A percentile compares a stretch with the other conserved stretches of the same genome.
Conservation (phyloP, 192 early-diverging fungal species). For the Coemansia erecta region DNA sequence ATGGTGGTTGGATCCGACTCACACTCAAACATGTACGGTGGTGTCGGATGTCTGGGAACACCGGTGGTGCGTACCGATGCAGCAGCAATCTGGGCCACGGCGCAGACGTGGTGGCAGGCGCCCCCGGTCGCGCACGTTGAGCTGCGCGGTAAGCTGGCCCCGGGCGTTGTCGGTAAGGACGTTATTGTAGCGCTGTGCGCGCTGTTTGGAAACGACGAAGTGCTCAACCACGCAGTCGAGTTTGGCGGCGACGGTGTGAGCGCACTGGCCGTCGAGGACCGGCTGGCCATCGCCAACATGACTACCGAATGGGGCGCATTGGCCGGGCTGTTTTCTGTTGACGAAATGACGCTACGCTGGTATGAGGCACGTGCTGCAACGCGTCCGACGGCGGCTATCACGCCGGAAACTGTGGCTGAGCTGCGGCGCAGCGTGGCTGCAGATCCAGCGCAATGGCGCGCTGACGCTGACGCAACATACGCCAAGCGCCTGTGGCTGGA, state of each 20-base stretch:
- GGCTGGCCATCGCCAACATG: constrained; percentile 98
- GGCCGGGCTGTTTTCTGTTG: constrained; percentile 94
- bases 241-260: constrained; percentile 74
- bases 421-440: constrained; percentile 43
- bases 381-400: constrained; percentile 41
- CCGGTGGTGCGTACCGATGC: constrained; percentile 98
- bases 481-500: constrained; percentile 86
- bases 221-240: constrained; percentile 96
- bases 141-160: constrained; percentile 70
- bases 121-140: constrained; percentile 92
- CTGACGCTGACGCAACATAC: constrained; percentile 69
- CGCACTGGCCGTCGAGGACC: constrained; percentile 77
- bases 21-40: constrained; percentile 99
- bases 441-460: constrained; percentile 30
- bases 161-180: constrained; percentile 95
- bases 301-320: constrained; percentile 99
- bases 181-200: constrained; percentile 94
- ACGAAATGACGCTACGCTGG: constrained; percentile 74
- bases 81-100: constrained; percentile 97
- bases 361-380: constrained; percentile 59
- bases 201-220: constrained; percentile 89
- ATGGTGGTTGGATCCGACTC: constrained; percentile 97
- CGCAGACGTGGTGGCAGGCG: constrained; percentile 98
- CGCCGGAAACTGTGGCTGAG: constrained; percentile 40
- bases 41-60: constrained; percentile 91